Evolutionary conservation across 495 filamentous ascomycete genomes (phyloP).

Genomic region (Hypoxylon cercidicola): DNA sequence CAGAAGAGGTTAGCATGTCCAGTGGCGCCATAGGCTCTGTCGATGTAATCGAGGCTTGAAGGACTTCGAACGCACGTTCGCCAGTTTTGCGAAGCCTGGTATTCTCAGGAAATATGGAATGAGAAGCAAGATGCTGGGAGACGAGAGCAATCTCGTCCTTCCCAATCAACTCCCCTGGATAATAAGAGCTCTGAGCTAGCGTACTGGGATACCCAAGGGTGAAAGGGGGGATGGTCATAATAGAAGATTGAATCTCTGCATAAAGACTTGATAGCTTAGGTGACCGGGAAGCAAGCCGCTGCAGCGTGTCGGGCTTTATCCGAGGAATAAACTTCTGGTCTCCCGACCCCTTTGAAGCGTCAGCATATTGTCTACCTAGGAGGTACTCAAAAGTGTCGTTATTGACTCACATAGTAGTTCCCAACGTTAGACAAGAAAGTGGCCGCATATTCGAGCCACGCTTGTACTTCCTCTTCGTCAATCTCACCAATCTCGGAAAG

Average conservation of each 20-base stretch:
- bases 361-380: too few relatives aligned
- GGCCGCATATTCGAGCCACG: slow-evolving; percentile 48
- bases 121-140: slow-evolving; percentile 14
- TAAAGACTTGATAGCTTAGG: slow-evolving; percentile 21
- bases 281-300: slow-evolving; percentile 18
- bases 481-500: neutral
- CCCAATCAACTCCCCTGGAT: slow-evolving; percentile 11
- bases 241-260: slow-evolving; percentile 4
- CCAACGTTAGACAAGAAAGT: slow-evolving; percentile 51
- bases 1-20: neutral
- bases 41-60: slow-evolving; percentile 22
- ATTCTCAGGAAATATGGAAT: slow-evolving; percentile 33
- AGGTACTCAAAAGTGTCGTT: neutral
- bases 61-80: slow-evolving; percentile 21
- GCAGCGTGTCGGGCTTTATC: neutral
- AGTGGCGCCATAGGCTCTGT: neutral
- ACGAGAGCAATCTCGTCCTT: slow-evolving; percentile 25
- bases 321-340: slow-evolving; percentile 24
- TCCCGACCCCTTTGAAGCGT: slow-evolving; percentile 39
- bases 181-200: slow-evolving; percentile 45
- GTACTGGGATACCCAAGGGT: slow-evolving; percentile 44
- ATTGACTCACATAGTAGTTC: slow-evolving; percentile 47
- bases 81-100: slow-evolving; percentile 29
- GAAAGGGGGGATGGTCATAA: slow-evolving; percentile 28
- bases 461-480: slow-evolving; percentile 30